phyloP scores from a whole-genome alignment of 352 stramenopile genomes.

The Aphanomyces stellatus region DNA sequence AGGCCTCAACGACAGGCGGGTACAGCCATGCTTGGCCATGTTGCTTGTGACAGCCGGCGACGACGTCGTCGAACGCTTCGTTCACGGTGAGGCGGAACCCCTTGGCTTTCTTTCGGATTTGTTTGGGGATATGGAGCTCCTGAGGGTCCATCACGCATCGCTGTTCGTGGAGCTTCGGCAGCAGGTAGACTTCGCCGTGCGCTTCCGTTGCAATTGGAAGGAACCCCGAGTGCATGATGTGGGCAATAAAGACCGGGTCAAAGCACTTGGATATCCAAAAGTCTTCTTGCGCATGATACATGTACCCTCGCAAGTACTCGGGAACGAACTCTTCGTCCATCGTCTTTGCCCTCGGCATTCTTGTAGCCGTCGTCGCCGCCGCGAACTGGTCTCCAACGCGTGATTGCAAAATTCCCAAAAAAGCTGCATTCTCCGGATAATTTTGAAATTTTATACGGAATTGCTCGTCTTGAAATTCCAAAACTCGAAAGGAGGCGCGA shows the following conservation, averaged over 20 bases:
- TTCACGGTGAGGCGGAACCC: constrained; percentile 85
- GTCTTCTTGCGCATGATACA: constrained; percentile 89
- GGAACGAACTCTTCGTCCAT: constrained; percentile 80
- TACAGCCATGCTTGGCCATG: constrained; percentile 92
- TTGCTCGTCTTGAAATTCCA: neutral
- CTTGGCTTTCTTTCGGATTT: constrained; percentile 83
- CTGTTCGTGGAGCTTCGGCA: constrained; percentile 86
- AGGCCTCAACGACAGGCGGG: constrained; percentile 78
- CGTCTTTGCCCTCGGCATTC: neutral
- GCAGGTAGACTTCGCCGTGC: constrained; percentile 49
- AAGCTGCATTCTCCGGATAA: too few relatives aligned
- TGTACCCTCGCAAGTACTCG: constrained; percentile 65
- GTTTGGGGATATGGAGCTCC: constrained; percentile 80
- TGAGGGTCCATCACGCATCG: constrained; percentile 67
- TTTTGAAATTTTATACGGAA: neutral
- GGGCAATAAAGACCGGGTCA: constrained; percentile 76
- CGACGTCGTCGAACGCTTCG: constrained; percentile 79
- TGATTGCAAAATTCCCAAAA: too few relatives aligned
- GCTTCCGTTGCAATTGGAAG: constrained; percentile 88
- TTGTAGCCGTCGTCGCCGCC: too few relatives aligned
- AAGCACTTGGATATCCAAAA: constrained; percentile 90
- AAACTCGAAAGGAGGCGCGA: neutral
- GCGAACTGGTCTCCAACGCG: neutral
- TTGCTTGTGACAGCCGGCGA: constrained; percentile 86
- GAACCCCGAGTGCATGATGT: constrained; percentile 93